These are phyloP conservation scores for Auriscalpium vulgare DNA, from an alignment of 768 basidiomycete species.

Conservation along the genomic window DNA sequence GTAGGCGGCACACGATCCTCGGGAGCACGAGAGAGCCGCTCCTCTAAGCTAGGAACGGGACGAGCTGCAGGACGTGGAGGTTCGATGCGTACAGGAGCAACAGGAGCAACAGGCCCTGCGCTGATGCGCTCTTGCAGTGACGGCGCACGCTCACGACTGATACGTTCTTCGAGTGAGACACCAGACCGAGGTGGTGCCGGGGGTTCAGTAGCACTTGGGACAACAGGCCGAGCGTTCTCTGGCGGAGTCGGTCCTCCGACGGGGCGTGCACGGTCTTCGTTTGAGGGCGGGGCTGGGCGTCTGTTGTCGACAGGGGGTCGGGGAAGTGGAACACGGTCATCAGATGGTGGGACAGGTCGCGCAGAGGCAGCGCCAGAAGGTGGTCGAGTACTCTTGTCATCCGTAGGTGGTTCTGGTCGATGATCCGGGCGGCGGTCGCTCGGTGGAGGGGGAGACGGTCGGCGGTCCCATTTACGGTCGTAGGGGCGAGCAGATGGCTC, in stretches of 20 bases:
- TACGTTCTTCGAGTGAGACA: conserved; percentile 15
- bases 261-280: background rate
- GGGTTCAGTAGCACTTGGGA: conserved; percentile 1
- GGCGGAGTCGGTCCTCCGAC: conserved; percentile 3
- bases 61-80: background rate
- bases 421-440: conserved; percentile 12
- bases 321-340: conserved; percentile 7
- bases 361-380: background rate
- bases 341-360: conserved; percentile 1
- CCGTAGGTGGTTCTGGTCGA: conserved; percentile 4
- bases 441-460: conserved; percentile 2
- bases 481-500: conserved; percentile 23
- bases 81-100: conserved; percentile 1
- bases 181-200: conserved; percentile 8
- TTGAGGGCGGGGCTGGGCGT: conserved; percentile 5
- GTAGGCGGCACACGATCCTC: conserved; percentile 16
- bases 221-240: background rate
- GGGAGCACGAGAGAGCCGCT: conserved; percentile 14
- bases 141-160: conserved; percentile 9
- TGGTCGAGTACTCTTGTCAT: conserved; percentile 13
- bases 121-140: conserved; percentile 5
- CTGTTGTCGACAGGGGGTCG: conserved; percentile 16
- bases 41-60: conserved; percentile 15
- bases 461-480: conserved; percentile 10
- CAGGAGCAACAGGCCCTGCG: background rate